A percentile compares a stretch with the other conserved stretches of the same genome.
phyloP scores from a whole-genome alignment of 371 early-diverging fungal species.

The Mucor indicus region DNA sequence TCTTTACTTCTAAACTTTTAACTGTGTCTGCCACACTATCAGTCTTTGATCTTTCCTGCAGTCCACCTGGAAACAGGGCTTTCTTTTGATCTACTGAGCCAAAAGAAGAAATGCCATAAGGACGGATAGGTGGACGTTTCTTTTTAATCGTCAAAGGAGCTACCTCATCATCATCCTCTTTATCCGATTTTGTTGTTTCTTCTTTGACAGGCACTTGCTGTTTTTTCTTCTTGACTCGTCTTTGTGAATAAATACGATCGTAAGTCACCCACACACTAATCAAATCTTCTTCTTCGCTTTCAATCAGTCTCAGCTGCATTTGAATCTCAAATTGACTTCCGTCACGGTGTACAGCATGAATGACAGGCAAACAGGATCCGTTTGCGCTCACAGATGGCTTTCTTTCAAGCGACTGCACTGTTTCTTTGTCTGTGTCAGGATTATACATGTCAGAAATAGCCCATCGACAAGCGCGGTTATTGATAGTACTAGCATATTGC shows the following conservation, averaged over 20 bases:
- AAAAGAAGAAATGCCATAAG: slow-evolving; percentile 22
- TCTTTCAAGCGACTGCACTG: slow-evolving; percentile 14
- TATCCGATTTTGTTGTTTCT: neutral
- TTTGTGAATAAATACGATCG: slow-evolving; percentile 46
- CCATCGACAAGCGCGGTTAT: slow-evolving; percentile 31
- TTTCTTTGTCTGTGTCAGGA: slow-evolving; percentile 1
- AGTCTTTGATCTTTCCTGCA: neutral
- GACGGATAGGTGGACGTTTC: slow-evolving; percentile 11
- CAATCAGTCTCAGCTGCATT: slow-evolving; percentile 58
- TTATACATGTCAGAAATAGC: slow-evolving; percentile 24
- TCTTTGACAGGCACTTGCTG: neutral
- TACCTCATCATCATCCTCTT: neutral
- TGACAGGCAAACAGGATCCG: slow-evolving; percentile 33
- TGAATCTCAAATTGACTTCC: slow-evolving; percentile 59
- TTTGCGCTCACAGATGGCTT: slow-evolving; percentile 5
- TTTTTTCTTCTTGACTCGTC: slow-evolving; percentile 2
- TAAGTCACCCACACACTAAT: slow-evolving; percentile 73
- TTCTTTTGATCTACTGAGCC: slow-evolving; percentile 14
- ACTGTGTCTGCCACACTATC: neutral
- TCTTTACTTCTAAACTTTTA: neutral
- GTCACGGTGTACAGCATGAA: slow-evolving; percentile 67
- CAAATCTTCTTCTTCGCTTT: slow-evolving; percentile 50
- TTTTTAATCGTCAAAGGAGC: neutral
- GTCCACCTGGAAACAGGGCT: slow-evolving; percentile 7
- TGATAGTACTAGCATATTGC: slow-evolving; percentile 16